Evolutionary conservation across 2,329 filamentous ascomycete genomes (phyloP), one percentile per base, ranked within the genome.

Genomic region (Gnomoniopsis smithogilvyi): DNA sequence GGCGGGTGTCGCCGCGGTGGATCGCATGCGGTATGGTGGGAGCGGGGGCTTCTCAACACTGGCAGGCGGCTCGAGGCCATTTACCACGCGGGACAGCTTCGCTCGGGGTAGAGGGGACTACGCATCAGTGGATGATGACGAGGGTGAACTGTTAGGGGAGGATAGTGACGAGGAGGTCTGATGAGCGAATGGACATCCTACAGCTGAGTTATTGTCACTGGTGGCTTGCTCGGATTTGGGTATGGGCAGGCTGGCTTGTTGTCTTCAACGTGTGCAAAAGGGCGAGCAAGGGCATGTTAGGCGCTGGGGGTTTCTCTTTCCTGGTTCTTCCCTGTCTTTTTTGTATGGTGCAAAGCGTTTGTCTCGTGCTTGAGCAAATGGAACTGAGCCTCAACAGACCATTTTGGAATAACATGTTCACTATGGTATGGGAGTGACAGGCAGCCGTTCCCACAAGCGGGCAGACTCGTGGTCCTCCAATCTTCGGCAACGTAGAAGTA

Each of bases 131-230:
- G 92, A 96, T 67, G 90, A 95, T 53, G 95, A 98, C 70, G 95
- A 98, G 72, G 94, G 94, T 51, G 94, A 98, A 78, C 77, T 99
- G 65, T 76, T 99, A 38, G 95, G 95, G 1, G 94, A 97, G 66
- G 93, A 96, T 61, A 92, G 92, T 65, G 94, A 97, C 64, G 92
- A 97, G 69, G 94, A 97, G 62, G 90, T 88, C 51, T 87, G 70
- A 75, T 17, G 14, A 33, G 4, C 33, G 24, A 3, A 14, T 36
- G 41, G 3, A 8, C n/a, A 41, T 47, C 21, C 22, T 60, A 11
- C 41, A 46, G 12, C 46, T 21, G 43, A 17, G 30, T 17, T n/a
- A 49, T 24, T n/a, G 2, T 24, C 7, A 14, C 17, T 11, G 36
- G 14, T n/a, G 36, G 36, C 36, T 41, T 41, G 36, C 36, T 41